phyloP scores from a whole-genome alignment of 257 asterid genomes.

The Datura wrightii region DNA sequence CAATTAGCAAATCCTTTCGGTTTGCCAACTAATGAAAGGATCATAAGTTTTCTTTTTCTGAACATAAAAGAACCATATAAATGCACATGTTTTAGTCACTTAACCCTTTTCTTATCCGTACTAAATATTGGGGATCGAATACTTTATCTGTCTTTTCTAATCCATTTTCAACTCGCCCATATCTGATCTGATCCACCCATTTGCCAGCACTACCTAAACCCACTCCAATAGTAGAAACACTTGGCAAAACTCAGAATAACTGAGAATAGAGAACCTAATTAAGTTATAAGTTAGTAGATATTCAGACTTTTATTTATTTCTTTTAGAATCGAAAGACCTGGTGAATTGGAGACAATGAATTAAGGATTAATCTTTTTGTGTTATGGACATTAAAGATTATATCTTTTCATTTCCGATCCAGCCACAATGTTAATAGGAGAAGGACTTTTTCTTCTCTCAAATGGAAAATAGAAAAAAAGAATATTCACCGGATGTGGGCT shows the following conservation, averaged over 20 bases:
- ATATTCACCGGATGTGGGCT: neutral
- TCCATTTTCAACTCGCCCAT: neutral
- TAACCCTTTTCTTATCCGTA: neutral
- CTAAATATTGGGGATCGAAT: neutral
- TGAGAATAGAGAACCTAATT: neutral
- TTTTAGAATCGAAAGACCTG: neutral
- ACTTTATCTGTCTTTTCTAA: neutral
- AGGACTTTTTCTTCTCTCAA: neutral
- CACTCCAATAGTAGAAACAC: neutral
- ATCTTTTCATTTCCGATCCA: neutral
- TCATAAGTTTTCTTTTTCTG: neutral
- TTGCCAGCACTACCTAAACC: neutral
- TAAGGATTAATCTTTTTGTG: neutral
- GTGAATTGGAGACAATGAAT: neutral
- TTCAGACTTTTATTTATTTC: neutral
- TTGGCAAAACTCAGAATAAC: neutral
- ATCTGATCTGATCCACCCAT: neutral
- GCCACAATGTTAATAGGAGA: neutral
- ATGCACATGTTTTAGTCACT: neutral
- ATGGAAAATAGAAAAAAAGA: neutral
- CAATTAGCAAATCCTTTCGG: neutral
- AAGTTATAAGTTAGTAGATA: neutral
- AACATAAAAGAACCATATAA: neutral
- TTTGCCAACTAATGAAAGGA: neutral
- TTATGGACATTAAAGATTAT: neutral